Base-by-base conservation (phyloP, 1,284 basidiomycete species). In the Apiotrichum montevideense region DNA sequence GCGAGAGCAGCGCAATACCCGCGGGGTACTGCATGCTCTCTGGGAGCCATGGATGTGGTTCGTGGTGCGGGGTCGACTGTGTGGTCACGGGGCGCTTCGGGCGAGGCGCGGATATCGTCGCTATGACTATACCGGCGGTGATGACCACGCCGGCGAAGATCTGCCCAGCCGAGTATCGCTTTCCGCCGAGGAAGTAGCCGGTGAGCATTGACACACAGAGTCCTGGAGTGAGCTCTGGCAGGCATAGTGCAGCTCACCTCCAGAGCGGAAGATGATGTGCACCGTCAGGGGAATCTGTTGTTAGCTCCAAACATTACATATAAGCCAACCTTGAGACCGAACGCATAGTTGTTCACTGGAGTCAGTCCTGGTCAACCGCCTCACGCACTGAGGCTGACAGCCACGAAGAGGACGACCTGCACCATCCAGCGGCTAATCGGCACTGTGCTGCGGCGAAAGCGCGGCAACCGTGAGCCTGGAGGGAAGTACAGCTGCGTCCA, bases 201-300 rank as follows among this genome's bases (percentile, higher is more conserved):
- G 68, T 67, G 8, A 74, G 48, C 75, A 78, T 78, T 9, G 74
- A 77, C 1, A 78, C 71, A 51, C 74, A 74, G 6, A 79, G 69
- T 2, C 75, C 75, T 72, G 52, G 47, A n/a, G 37, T 56, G 21
- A 58, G 56, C 13, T 42, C 4, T 4, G 5, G 21, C 21, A 21
- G 7, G 4, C 29, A 13, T 4, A 88, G 48, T 90, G 77, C n/a
- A 87, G 81, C 67, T 90, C 76, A n/a, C 92, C 93, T 1, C 89
- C 92, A 65, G 88, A 91, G 40, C 93, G 81, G 70, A 96, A 97
- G 57, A 97, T 89, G 72, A 97, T 96, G 73, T 97, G 93, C 1
- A 97, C 87, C 0, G 89, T 79, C 84, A 96, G 90, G 13, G 93
- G 92, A 56, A 96, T 87, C 57, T 82, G 76, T 67, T 84, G 21